Percentiles rank a stretch among this genome's conserved stretches.
Evolutionary conservation across 768 basidiomycete genomes (phyloP).

Genomic region (Mycena rebaudengoi): DNA sequence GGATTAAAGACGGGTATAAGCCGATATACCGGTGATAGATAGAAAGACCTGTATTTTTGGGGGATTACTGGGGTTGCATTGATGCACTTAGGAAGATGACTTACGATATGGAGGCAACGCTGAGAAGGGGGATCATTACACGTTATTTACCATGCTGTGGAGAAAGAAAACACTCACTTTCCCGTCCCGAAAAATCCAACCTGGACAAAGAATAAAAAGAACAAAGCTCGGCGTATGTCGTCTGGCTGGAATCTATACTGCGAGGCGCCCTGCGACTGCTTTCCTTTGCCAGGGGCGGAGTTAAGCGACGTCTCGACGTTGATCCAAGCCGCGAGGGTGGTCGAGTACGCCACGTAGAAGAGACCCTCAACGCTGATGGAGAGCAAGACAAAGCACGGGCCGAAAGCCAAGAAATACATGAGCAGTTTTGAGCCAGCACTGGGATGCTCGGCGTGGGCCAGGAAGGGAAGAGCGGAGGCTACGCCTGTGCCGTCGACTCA

Average conservation of each 20-base stretch:
- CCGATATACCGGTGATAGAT: conserved; percentile 88
- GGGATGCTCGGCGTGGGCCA: conserved; percentile 42
- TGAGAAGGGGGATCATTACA: conserved; percentile 34
- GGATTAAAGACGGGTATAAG: conserved; percentile 87
- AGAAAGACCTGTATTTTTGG: conserved; percentile 78
- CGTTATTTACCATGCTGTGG: neutral
- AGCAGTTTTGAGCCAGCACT: conserved; percentile 61
- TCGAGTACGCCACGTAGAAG: conserved; percentile 77
- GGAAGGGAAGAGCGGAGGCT: conserved; percentile 62
- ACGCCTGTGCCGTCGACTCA: too few species aligned
- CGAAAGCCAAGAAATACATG: conserved; percentile 74
- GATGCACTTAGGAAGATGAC: too few species aligned
- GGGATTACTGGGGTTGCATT: too few species aligned
- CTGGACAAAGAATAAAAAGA: conserved; percentile 89
- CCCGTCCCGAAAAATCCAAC: conserved; percentile 88
- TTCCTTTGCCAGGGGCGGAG: conserved; percentile 16
- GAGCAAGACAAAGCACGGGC: conserved; percentile 78
- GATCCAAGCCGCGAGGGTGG: conserved; percentile 72
- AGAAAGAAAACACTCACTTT: conserved; percentile 71
- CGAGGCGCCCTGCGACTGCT: conserved; percentile 20
- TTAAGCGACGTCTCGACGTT: conserved; percentile 59
- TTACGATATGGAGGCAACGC: conserved; percentile 86
- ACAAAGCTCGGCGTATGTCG: conserved; percentile 77
- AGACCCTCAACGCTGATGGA: conserved; percentile 86
- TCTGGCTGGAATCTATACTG: conserved; percentile 60